These are phyloP conservation scores for Paulownia fortunei DNA, from an alignment of 257 asterid genomes.

Conservation along the genomic window DNA sequence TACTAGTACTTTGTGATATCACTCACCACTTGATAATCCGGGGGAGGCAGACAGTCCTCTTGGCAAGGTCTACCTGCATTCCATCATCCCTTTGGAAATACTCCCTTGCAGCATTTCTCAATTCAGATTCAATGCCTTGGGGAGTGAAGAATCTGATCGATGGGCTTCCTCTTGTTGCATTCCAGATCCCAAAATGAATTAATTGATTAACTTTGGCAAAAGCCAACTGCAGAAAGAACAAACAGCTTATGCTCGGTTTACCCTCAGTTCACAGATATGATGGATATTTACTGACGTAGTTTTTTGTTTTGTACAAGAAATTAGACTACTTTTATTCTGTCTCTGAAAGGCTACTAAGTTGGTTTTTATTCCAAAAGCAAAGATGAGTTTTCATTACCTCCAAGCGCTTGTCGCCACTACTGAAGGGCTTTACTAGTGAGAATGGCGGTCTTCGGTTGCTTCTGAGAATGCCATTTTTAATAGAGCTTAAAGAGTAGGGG, in stretches of 20 bases:
- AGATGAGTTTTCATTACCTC: slow-evolving; percentile 53
- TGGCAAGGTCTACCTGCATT: slow-evolving; percentile 76
- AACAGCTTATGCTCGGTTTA: background rate
- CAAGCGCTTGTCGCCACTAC: slow-evolving; percentile 73
- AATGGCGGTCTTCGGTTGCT: slow-evolving; percentile 83
- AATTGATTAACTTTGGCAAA: slow-evolving; percentile 63
- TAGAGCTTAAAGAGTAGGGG: slow-evolving; percentile 69
- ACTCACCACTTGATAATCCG: slow-evolving; percentile 78
- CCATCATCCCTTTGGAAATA: slow-evolving; percentile 81
- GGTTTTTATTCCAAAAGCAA: background rate
- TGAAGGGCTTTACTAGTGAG: slow-evolving; percentile 70
- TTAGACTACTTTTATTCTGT: background rate
- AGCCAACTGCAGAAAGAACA: slow-evolving; percentile 56
- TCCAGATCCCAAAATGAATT: slow-evolving; percentile 84
- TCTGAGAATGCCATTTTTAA: slow-evolving; percentile 84
- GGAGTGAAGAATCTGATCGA: slow-evolving; percentile 69
- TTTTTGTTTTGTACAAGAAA: background rate
- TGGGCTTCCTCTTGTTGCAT: slow-evolving; percentile 88
- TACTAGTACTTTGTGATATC: background rate
- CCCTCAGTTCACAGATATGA: background rate
- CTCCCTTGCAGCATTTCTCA: slow-evolving; percentile 75
- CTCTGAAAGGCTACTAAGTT: background rate
- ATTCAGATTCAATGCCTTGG: slow-evolving; percentile 65
- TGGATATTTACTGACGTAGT: no score
- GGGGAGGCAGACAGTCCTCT: slow-evolving; percentile 75